Percentiles rank a stretch among this genome's conserved stretches.
Conservation (phyloP, 2,329 filamentous ascomycete genomes). For the Bipolaris zeicola region DNA sequence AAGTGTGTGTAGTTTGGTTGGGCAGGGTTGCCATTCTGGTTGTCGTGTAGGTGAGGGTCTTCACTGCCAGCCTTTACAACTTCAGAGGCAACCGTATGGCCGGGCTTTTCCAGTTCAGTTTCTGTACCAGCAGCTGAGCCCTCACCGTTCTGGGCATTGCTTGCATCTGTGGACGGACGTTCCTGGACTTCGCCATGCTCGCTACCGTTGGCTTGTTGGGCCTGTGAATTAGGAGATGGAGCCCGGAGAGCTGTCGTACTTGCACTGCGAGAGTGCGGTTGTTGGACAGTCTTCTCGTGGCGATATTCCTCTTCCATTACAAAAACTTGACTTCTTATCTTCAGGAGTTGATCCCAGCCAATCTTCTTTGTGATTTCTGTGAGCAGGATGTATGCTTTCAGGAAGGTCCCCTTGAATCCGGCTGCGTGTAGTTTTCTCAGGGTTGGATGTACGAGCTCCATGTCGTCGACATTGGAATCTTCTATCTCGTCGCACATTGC, state of each 20-base stretch:
- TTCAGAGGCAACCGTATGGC: slow-evolving; percentile 76
- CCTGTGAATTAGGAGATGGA: slow-evolving; percentile 57
- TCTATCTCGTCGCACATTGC: slow-evolving; percentile 95
- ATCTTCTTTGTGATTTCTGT: slow-evolving; percentile 97
- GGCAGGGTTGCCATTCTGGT: slow-evolving; percentile 48
- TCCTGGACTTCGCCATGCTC: slow-evolving; percentile 38
- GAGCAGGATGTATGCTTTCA: slow-evolving; percentile 90
- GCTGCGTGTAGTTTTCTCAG: slow-evolving; percentile 85
- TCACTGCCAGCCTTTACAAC: slow-evolving; percentile 77
- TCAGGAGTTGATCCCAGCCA: slow-evolving; percentile 94
- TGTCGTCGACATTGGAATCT: slow-evolving; percentile 78
- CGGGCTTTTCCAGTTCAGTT: slow-evolving; percentile 72
- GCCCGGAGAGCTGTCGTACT: slow-evolving; percentile 80
- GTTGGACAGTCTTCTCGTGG: slow-evolving; percentile 67
- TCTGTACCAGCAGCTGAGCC: slow-evolving; percentile 34
- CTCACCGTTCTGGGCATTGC: slow-evolving; percentile 39
- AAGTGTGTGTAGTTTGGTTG: slow-evolving; percentile 84
- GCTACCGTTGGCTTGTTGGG: slow-evolving; percentile 44
- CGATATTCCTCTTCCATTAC: slow-evolving; percentile 99
- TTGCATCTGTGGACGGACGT: slow-evolving; percentile 25
- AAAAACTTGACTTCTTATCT: slow-evolving; percentile 94
- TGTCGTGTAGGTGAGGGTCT: slow-evolving; percentile 49
- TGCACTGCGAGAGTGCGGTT: slow-evolving; percentile 66
- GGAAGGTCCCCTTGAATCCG: slow-evolving; percentile 91
- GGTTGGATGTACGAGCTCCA: slow-evolving; percentile 85